Percentiles rank a stretch among this genome's conserved stretches.
phyloP scores from a whole-genome alignment of 2,329 filamentous ascomycete genomes.

The Fusarium keratoplasticum region DNA sequence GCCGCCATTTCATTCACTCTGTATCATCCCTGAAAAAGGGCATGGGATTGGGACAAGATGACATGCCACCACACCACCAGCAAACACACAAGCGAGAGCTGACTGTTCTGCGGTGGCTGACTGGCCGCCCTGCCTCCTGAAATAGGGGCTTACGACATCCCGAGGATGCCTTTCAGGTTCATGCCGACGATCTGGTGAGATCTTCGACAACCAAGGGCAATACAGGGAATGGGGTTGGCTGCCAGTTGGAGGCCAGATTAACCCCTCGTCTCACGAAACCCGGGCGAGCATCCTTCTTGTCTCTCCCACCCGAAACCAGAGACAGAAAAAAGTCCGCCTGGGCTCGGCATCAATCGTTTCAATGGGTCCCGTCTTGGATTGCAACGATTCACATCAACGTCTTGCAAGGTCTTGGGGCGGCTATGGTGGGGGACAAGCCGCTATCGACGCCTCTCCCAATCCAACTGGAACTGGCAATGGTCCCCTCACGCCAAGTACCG shows the following conservation, averaged over 20 bases:
- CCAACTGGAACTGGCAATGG: conserved; percentile 18
- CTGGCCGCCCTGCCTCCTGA: conserved; percentile 14
- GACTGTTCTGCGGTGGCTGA: conserved; percentile 8
- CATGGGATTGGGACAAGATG: conserved; percentile 13
- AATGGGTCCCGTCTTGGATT: conserved; percentile 8
- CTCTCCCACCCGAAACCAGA: conserved; percentile 23
- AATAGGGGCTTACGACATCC: conserved; percentile 35
- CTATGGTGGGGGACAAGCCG: conserved; percentile 29
- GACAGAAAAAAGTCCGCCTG: conserved; percentile 3
- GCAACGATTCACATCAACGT: conserved; percentile 15
- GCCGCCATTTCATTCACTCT: conserved; percentile 24
- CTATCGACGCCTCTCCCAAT: conserved; percentile 25
- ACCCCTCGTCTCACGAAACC: conserved; percentile 18
- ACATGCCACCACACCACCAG: conserved; percentile 13
- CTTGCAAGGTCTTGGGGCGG: conserved; percentile 20
- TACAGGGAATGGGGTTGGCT: conserved; percentile 12
- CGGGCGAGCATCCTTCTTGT: conserved; percentile 6
- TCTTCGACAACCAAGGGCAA: conserved; percentile 23
- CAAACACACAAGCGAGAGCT: conserved; percentile 20
- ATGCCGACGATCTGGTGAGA: conserved; percentile 33
- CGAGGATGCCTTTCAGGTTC: conserved; percentile 20
- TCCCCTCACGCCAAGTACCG: conserved; percentile 27
- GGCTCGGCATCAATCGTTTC: conserved; percentile 1
- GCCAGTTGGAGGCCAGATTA: not conserved
- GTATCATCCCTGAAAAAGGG: conserved; percentile 22